A percentile compares a stretch with the other conserved stretches of the same genome.
These are phyloP conservation scores for Pythium phragmitis DNA, from an alignment of 352 stramenopile genomes.

Conservation along the genomic window DNA sequence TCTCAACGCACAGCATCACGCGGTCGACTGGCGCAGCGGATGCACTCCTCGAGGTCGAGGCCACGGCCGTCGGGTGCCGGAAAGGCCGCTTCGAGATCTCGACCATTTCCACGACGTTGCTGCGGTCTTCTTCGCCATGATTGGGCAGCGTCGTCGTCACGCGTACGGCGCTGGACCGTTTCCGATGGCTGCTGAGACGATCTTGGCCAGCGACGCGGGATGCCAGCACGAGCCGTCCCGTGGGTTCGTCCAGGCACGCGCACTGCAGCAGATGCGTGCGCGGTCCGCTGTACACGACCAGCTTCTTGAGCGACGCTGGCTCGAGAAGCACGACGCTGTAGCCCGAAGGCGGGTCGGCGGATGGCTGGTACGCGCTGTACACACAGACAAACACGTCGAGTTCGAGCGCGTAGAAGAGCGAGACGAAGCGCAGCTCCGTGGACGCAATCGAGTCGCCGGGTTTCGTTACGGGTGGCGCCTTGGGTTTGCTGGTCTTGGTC, in stretches of 20 bases:
- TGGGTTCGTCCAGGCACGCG: conserved; percentile 38
- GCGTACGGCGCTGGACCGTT: conserved; percentile 3
- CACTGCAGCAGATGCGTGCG: conserved; percentile 42
- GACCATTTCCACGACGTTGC: conserved; percentile 52
- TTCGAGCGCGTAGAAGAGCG: conserved; percentile 40
- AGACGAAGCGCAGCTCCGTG: conserved; percentile 22
- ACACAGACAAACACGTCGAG: conserved; percentile 69
- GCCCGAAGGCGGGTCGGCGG: background rate
- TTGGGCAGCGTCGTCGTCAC: conserved; percentile 9
- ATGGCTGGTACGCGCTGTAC: conserved; percentile 33
- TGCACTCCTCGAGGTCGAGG: background rate
- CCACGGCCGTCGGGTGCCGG: background rate
- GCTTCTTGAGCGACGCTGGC: conserved; percentile 50
- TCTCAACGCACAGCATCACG: conserved; percentile 58
- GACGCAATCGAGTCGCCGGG: conserved; percentile 6
- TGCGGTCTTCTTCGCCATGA: conserved; percentile 23
- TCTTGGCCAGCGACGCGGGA: conserved; percentile 12
- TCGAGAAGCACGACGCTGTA: conserved; percentile 67
- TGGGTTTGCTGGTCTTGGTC: background rate
- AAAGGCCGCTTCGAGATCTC: conserved; percentile 47
- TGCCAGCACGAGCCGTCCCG: conserved; percentile 48
- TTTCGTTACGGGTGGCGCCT: background rate
- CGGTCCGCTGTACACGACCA: conserved; percentile 52
- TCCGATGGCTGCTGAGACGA: background rate
- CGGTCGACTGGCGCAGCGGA: conserved; percentile 13